phyloP scores from a whole-genome alignment of 1,284 basidiomycete species.

The Pseudozyma thailandica region DNA sequence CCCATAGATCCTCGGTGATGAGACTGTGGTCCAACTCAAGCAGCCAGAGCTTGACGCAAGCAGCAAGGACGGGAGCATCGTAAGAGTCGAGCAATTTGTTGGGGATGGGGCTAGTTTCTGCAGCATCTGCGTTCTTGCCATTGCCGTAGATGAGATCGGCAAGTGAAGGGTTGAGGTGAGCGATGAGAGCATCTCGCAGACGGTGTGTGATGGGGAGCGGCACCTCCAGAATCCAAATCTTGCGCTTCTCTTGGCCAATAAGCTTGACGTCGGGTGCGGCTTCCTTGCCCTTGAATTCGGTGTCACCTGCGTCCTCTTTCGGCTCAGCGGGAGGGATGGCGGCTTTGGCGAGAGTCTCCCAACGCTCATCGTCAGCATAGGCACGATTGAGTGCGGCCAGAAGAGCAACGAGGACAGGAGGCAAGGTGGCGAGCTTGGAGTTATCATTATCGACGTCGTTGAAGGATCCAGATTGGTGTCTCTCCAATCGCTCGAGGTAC shows the following conservation, averaged over 20 bases:
- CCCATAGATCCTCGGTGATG: conserved; percentile 58
- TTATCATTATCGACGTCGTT: neutral
- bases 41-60: conserved; percentile 81
- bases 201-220: conserved; percentile 81
- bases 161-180: conserved; percentile 43
- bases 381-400: conserved; percentile 76
- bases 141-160: conserved; percentile 38
- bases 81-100: conserved; percentile 77
- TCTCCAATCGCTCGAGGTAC: conserved; percentile 50
- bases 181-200: conserved; percentile 82
- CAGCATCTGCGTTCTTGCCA: conserved; percentile 8
- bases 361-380: conserved; percentile 73
- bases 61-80: conserved; percentile 85
- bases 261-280: conserved; percentile 13
- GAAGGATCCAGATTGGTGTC: conserved; percentile 16
- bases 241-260: conserved; percentile 78
- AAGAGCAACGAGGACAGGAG: conserved; percentile 79
- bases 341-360: conserved; percentile 31
- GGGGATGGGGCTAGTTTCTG: conserved; percentile 19
- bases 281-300: neutral
- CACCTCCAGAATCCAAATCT: conserved; percentile 85
- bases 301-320: neutral
- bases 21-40: conserved; percentile 61
- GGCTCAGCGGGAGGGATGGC: conserved; percentile 2
- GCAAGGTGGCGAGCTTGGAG: conserved; percentile 70